Percentiles rank a stretch among this genome's conserved stretches.
phyloP scores from a whole-genome alignment of 1,284 basidiomycete genomes.

The Cutaneotrichosporon dermatis region DNA sequence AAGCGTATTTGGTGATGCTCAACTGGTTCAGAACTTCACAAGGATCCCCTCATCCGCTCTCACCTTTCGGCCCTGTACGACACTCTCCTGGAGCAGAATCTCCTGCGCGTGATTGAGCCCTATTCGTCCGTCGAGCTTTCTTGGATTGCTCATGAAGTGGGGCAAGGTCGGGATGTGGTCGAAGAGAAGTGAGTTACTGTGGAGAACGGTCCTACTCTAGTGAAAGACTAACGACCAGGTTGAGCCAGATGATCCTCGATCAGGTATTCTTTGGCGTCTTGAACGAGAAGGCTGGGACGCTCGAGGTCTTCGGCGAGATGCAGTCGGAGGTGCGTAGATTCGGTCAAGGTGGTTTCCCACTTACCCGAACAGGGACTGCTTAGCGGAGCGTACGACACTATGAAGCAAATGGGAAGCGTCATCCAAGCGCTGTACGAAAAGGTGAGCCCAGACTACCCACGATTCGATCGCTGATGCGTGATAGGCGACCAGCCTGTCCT shows the following conservation, averaged over 20 bases:
- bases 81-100: constrained; percentile 90
- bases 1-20: neutral
- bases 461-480: neutral
- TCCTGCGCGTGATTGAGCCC: constrained; percentile 90
- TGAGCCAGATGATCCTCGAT: constrained; percentile 98
- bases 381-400: constrained; percentile 76
- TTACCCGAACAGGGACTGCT: constrained; percentile 21
- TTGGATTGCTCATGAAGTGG: constrained; percentile 82
- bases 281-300: constrained; percentile 88
- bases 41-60: constrained; percentile 87
- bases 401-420: constrained; percentile 85
- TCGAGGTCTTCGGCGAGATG: constrained; percentile 81
- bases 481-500: constrained; percentile 21
- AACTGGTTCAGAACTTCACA: constrained; percentile 68
- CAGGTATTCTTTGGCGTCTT: constrained; percentile 90
- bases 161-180: constrained; percentile 84
- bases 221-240: constrained; percentile 50
- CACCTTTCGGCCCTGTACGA: constrained; percentile 92
- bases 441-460: constrained; percentile 49
- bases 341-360: neutral
- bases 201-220: neutral
- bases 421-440: constrained; percentile 88
- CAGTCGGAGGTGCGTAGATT: constrained; percentile 65
- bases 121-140: constrained; percentile 88
- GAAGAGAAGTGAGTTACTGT: constrained; percentile 73